Percentiles rank a stretch among this genome's conserved stretches.
Evolutionary conservation across 2,329 filamentous ascomycete species (phyloP).

Genomic region (Elsinoe perseae): DNA sequence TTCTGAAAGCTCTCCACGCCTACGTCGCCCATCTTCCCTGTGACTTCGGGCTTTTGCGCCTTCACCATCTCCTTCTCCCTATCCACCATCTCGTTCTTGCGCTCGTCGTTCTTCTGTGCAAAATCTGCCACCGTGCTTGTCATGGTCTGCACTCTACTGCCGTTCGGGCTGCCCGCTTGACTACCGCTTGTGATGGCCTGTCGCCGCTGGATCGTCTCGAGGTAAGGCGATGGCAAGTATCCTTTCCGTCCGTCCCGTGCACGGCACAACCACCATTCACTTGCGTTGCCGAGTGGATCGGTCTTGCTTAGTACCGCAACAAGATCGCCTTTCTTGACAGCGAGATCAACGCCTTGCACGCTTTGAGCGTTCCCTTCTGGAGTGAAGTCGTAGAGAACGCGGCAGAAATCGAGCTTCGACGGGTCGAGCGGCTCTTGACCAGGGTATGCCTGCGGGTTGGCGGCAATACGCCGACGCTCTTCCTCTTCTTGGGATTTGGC

Average conservation of each 20-base stretch:
- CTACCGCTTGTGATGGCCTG: constrained; percentile 33
- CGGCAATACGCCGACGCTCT: constrained; percentile 53
- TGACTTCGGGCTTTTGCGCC: constrained; percentile 38
- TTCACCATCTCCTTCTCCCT: constrained; percentile 34
- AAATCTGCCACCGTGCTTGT: constrained; percentile 34
- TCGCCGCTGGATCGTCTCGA: constrained; percentile 62
- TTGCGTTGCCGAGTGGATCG: constrained; percentile 83
- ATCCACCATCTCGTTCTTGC: constrained; percentile 39
- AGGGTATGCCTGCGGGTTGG: constrained; percentile 39
- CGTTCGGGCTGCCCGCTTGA: constrained; percentile 35
- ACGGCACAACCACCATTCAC: constrained; percentile 95
- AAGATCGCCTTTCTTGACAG: constrained; percentile 89
- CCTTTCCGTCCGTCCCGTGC: constrained; percentile 83
- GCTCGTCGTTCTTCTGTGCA: constrained; percentile 26
- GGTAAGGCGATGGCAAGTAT: constrained; percentile 83
- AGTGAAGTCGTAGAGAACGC: constrained; percentile 86
- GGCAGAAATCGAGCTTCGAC: constrained; percentile 91
- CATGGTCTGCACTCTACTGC: constrained; percentile 50
- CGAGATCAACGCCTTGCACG: constrained; percentile 68
- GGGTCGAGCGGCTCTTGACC: constrained; percentile 60
- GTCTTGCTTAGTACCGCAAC: constrained; percentile 89
- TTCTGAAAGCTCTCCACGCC: constrained; percentile 64
- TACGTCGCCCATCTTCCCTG: constrained; percentile 57
- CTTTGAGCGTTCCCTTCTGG: constrained; percentile 55
- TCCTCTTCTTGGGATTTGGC: constrained; percentile 81